Base-by-base conservation (phyloP, 2,329 filamentous ascomycete genomes). In the Neospermospora avenae region DNA sequence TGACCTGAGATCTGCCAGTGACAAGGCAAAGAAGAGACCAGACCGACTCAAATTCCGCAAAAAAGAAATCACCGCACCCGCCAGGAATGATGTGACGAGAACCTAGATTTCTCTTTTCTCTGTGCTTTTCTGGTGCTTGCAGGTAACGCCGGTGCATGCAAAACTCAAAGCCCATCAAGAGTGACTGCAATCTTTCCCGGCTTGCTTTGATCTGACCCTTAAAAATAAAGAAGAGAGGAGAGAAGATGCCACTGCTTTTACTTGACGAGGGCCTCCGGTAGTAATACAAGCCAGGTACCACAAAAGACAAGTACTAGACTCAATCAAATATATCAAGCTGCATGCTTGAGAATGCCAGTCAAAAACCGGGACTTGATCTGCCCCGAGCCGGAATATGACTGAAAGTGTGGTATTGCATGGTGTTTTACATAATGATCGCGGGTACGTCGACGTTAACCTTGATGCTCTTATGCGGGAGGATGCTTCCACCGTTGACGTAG, bases 381-480 rank as follows among this genome's bases (percentile, higher is more conserved):
- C 35, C 6, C 6, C 24, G 35, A 46, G 28, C 22, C 22, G 45
- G 34, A 24, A 45, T 41, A 25, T 2, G 45, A 10, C 24, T 31
- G 45, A 52, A 52, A 44, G 18, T 51, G 34, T 34, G 46, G 42
- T 18, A 35, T 41, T 16, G 44, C 14, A 57, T 46, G 34, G 55
- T 52, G 49, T 6, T 55, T 80, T 80, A 87, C 84, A 87, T 87
- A 73, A 87, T 87, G 67, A 87, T 87, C 63, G 84, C 84, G 24
- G 84, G 84, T 28, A 84, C 84, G 77, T 99, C 95, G 71, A 99
- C 91, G 76, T 99, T 99, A 72, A 88, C 85, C 84, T 98, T 98
- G 84, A 99, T 98, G 76, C 89, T 95, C 88, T 99, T 99, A 81
- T 99, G 93, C 6, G 93, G 93, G 66, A 99, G 81, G 64, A 99